phyloP scores from a whole-genome alignment of 225 moss, liverwort and hornwort species.

The Rhytidiadelphus loreus region DNA sequence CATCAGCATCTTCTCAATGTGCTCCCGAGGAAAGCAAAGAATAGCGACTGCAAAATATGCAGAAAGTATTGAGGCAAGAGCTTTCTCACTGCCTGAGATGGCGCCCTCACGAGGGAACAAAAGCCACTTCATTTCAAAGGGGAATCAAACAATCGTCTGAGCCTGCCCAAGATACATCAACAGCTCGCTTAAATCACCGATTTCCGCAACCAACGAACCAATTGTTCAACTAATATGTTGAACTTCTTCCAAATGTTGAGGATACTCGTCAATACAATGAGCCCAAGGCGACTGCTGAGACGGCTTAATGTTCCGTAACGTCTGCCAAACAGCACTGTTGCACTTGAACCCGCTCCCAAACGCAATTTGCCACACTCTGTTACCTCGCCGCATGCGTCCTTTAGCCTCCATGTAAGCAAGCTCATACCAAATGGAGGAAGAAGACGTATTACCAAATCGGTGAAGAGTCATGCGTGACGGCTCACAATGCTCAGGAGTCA shows the following conservation, averaged over 20 bases:
- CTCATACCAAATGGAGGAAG: constrained; percentile 48
- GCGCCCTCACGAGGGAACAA: neutral
- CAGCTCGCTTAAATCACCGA: neutral
- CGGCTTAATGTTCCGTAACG: constrained; percentile 23
- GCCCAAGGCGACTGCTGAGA: constrained; percentile 35
- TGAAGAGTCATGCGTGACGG: constrained; percentile 44
- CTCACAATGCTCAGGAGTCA: constrained; percentile 33
- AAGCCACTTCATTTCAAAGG: neutral
- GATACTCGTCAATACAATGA: constrained; percentile 37
- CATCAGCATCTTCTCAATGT: constrained; percentile 3
- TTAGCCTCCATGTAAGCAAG: constrained; percentile 42
- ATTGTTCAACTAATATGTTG: constrained; percentile 7
- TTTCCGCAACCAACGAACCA: neutral
- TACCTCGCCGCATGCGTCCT: constrained; percentile 31
- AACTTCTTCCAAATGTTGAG: constrained; percentile 30
- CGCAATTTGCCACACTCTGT: constrained; percentile 43
- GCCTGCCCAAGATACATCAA: neutral
- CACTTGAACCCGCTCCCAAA: constrained; percentile 52
- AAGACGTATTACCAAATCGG: constrained; percentile 37
- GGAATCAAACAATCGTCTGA: neutral
- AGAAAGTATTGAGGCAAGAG: neutral
- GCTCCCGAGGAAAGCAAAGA: constrained; percentile 6
- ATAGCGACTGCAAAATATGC: constrained; percentile 6
- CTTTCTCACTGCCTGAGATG: neutral
- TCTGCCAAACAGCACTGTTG: constrained; percentile 48